phyloP scores from a whole-genome alignment of 805 yeast genomes.

The Hanseniaspora hatyaiensis region DNA sequence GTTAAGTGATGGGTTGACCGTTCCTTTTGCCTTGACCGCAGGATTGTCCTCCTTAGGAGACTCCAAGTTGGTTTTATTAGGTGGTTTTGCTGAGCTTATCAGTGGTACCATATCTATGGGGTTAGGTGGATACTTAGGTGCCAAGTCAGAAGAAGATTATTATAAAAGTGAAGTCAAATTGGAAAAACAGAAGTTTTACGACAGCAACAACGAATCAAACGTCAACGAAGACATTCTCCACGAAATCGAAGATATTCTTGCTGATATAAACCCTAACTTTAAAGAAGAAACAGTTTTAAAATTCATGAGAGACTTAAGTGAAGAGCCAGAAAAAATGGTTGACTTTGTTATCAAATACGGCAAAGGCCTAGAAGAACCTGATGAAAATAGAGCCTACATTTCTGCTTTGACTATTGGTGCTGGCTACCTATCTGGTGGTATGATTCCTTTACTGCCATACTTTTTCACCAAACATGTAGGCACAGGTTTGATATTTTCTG shows the following conservation, averaged over 20 bases:
- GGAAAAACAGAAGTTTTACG: constrained; percentile 58
- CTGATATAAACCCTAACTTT: constrained; percentile 48
- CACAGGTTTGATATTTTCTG: constrained; percentile 63
- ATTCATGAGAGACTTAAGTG: constrained; percentile 68
- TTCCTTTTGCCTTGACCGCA: constrained; percentile 97
- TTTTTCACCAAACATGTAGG: constrained; percentile 69
- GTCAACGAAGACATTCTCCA: constrained; percentile 27
- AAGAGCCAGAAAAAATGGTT: constrained; percentile 64
- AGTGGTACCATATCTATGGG: constrained; percentile 98
- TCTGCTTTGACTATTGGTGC: constrained; percentile 85
- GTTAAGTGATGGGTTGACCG: constrained; percentile 87
- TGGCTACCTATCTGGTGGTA: constrained; percentile 84
- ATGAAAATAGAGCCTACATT: constrained; percentile 77
- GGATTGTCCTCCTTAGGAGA: constrained; percentile 87
- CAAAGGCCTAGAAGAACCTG: constrained; percentile 90
- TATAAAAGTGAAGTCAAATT: constrained; percentile 58
- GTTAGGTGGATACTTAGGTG: constrained; percentile 91
- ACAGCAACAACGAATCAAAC: constrained; percentile 36
- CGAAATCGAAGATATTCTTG: constrained; percentile 68
- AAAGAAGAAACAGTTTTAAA: constrained; percentile 60
- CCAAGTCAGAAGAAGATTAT: constrained; percentile 73
- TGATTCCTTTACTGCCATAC: constrained; percentile 82
- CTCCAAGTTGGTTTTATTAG: constrained; percentile 82
- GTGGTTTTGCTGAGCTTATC: constrained; percentile 94
- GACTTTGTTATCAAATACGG: constrained; percentile 82